phyloP scores from a whole-genome alignment of 441 rosid genomes.

The Pelargonium fulgidum region DNA sequence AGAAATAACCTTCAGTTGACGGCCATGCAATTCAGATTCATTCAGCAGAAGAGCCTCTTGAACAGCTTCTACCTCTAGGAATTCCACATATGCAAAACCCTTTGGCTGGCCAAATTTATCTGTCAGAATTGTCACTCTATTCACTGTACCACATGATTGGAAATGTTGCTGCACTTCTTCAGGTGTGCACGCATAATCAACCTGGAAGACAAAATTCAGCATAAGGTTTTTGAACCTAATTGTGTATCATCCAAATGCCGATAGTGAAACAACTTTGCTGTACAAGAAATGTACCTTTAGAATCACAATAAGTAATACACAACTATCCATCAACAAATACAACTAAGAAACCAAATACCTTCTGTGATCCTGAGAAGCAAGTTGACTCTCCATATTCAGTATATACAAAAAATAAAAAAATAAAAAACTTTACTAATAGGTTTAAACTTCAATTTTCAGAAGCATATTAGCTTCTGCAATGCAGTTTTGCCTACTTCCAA shows the following conservation, averaged over 20 bases:
- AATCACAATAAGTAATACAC: no score
- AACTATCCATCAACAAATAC: no score
- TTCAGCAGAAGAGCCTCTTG: slow-evolving; percentile 58
- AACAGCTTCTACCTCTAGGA: slow-evolving; percentile 66
- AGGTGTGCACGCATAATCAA: slow-evolving; percentile 70
- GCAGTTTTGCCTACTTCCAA: no score
- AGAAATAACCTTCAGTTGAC: slow-evolving; percentile 54
- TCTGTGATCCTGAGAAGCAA: no score
- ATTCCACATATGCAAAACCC: slow-evolving; percentile 78
- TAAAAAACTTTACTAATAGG: no score
- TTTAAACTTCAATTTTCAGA: no score
- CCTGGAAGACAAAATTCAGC: slow-evolving; percentile 30
- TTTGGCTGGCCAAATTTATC: slow-evolving; percentile 82
- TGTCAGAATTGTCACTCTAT: slow-evolving; percentile 69
- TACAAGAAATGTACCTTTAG: not conserved
- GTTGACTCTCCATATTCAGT: no score
- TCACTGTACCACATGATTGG: slow-evolving; percentile 75
- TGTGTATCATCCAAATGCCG: not conserved
- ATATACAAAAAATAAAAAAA: no score
- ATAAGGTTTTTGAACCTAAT: not conserved
- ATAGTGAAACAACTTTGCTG: not conserved
- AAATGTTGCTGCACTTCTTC: slow-evolving; percentile 86
- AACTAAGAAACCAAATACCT: no score
- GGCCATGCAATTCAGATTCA: slow-evolving; percentile 74
- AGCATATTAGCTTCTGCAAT: no score